Evolutionary conservation across 2,329 filamentous ascomycete genomes (phyloP).

Genomic region (Xylaria polymorpha): DNA sequence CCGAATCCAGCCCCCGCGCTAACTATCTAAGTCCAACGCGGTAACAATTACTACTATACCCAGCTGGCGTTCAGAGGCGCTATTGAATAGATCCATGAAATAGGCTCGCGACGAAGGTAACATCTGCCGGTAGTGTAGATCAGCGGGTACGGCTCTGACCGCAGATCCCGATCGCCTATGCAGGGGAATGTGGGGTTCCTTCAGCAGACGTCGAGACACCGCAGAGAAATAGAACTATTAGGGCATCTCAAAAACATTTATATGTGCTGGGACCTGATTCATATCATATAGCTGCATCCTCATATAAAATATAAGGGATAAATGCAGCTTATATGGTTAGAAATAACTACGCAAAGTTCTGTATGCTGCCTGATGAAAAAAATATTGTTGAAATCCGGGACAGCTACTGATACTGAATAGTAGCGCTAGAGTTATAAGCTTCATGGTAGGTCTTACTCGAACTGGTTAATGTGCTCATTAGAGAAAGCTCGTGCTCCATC

Average conservation of each 20-base stretch:
- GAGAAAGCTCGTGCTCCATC: neutral
- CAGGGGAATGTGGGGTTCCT: neutral
- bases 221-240: neutral
- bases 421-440: neutral
- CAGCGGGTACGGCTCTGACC: slow-evolving; percentile 15
- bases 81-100: slow-evolving; percentile 4
- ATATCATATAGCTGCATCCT: neutral
- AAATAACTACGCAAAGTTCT: too few relatives aligned
- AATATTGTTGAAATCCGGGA: neutral
- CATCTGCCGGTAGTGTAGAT: slow-evolving; percentile 25
- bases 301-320: too few relatives aligned
- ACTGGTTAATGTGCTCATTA: neutral
- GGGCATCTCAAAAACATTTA: neutral
- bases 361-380: too few relatives aligned
- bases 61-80: neutral
- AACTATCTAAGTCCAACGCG: neutral
- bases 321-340: too few relatives aligned
- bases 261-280: neutral
- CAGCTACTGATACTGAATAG: neutral
- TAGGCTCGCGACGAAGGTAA: neutral
- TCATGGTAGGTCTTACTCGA: neutral
- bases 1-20: neutral
- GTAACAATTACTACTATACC: neutral
- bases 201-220: slow-evolving; percentile 4
- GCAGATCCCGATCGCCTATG: slow-evolving; percentile 14